phyloP scores from a whole-genome alignment of 2,329 filamentous ascomycete species.

The Xenosphaeropsis pyriputrescens region DNA sequence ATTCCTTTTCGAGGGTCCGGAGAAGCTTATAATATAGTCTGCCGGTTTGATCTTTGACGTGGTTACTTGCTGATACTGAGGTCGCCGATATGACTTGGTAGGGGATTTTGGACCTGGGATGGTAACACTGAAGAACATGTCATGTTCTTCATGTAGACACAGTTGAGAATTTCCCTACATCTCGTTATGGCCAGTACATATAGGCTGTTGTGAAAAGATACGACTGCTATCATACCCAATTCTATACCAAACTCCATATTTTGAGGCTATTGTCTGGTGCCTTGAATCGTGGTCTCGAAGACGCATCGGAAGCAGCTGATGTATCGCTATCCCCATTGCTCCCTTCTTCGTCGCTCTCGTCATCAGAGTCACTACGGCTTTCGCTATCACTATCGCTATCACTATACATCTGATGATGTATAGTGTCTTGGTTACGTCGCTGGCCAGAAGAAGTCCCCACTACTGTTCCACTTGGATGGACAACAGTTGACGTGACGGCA shows the following conservation, averaged over 20 bases:
- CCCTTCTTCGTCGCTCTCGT: conserved; percentile 2
- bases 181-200: too few relatives aligned
- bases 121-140: too few relatives aligned
- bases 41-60: too few relatives aligned
- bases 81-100: too few relatives aligned
- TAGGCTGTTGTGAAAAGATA: too few relatives aligned
- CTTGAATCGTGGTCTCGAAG: background rate
- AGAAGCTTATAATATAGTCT: too few relatives aligned
- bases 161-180: too few relatives aligned
- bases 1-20: too few relatives aligned
- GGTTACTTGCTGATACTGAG: too few relatives aligned
- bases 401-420: conserved; percentile 2
- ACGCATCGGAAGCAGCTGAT: conserved; percentile 1
- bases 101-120: too few relatives aligned
- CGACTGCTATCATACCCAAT: too few relatives aligned
- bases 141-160: too few relatives aligned
- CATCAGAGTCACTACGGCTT: conserved; percentile 4
- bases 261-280: conserved; percentile 27
- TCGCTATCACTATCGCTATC: conserved; percentile 4
- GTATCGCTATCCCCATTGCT: conserved; percentile 2
- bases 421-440: conserved; percentile 5
- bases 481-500: conserved; percentile 13
- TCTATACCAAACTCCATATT: conserved; percentile 24
- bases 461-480: conserved; percentile 18
- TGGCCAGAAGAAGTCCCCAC: conserved; percentile 19